Percentiles rank a stretch among this genome's conserved stretches.
Conservation (phyloP, 495 filamentous ascomycete genomes). For the Penicillium chermesinum region DNA sequence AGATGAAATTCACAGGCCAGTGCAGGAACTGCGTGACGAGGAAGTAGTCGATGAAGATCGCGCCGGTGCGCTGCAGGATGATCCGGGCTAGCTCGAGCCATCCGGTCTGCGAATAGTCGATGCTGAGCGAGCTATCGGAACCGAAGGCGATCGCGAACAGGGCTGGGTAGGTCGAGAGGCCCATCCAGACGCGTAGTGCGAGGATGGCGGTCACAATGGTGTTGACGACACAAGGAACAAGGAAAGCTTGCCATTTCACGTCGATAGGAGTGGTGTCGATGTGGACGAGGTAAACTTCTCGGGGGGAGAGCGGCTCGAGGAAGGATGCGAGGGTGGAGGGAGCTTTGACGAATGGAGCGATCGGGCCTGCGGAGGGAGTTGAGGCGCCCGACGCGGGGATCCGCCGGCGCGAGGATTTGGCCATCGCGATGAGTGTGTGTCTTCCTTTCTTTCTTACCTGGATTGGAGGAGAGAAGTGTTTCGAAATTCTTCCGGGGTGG, state of each 20-base stretch:
- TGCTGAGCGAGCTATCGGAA: slow-evolving; percentile 50
- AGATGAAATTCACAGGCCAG: slow-evolving; percentile 73
- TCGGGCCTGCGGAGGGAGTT: slow-evolving; percentile 37
- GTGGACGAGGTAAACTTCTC: slow-evolving; percentile 73
- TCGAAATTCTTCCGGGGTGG: not conserved
- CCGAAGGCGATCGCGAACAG: slow-evolving; percentile 58
- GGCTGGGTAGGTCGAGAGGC: slow-evolving; percentile 60
- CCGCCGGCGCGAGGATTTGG: slow-evolving; percentile 33
- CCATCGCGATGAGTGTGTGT: too few species aligned
- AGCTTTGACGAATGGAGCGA: slow-evolving; percentile 59
- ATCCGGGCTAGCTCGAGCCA: slow-evolving; percentile 46
- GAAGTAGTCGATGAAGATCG: slow-evolving; percentile 66
- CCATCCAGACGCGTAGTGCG: slow-evolving; percentile 54
- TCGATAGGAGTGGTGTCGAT: slow-evolving; percentile 58
- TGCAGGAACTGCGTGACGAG: slow-evolving; percentile 62
- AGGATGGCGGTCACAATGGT: slow-evolving; percentile 53
- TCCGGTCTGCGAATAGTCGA: slow-evolving; percentile 48
- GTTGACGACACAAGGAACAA: slow-evolving; percentile 68
- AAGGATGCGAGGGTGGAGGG: slow-evolving; percentile 56
- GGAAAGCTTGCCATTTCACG: slow-evolving; percentile 73
- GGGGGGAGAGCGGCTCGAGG: slow-evolving; percentile 51
- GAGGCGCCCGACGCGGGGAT: slow-evolving; percentile 31
- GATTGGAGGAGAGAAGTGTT: too few species aligned
- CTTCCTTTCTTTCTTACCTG: too few species aligned
- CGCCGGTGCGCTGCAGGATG: slow-evolving; percentile 48